A percentile compares a stretch with the other conserved stretches of the same genome.
These are phyloP conservation scores for Corchorus capsularis DNA, from an alignment of 345 rosid genomes.

Conservation along the genomic window DNA sequence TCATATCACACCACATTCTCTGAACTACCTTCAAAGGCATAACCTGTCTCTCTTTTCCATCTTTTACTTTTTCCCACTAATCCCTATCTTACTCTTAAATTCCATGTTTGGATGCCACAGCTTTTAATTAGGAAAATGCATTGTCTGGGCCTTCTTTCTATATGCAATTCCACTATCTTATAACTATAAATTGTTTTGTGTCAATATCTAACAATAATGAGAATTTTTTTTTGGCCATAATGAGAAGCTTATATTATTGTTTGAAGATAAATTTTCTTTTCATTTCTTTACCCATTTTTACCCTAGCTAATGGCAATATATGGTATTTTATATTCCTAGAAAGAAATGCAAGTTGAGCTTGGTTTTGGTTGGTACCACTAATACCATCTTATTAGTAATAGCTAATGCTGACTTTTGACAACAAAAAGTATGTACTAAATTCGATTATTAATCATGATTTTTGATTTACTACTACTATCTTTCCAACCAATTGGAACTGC, in stretches of 20 bases:
- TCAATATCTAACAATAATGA: too few relatives aligned
- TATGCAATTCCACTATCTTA: too few relatives aligned
- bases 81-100: not conserved
- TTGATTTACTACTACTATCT: not conserved
- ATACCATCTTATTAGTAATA: not conserved
- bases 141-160: too few relatives aligned
- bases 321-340: not conserved
- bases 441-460: not conserved
- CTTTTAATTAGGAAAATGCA: not conserved
- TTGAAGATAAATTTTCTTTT: too few relatives aligned
- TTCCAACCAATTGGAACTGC: not conserved
- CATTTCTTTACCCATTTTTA: not conserved
- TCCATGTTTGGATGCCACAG: not conserved
- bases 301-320: not conserved
- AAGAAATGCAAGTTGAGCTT: not conserved
- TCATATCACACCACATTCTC: conserved; percentile 26
- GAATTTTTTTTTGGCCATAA: too few relatives aligned
- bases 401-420: not conserved
- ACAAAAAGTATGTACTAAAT: not conserved
- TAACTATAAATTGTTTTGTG: too few relatives aligned
- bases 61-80: not conserved
- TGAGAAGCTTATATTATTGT: too few relatives aligned
- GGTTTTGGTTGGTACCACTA: not conserved
- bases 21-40: conserved; percentile 13
- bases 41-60: not conserved